Conservation (phyloP, 208 protist species). For the Crithidia sp. region DNA sequence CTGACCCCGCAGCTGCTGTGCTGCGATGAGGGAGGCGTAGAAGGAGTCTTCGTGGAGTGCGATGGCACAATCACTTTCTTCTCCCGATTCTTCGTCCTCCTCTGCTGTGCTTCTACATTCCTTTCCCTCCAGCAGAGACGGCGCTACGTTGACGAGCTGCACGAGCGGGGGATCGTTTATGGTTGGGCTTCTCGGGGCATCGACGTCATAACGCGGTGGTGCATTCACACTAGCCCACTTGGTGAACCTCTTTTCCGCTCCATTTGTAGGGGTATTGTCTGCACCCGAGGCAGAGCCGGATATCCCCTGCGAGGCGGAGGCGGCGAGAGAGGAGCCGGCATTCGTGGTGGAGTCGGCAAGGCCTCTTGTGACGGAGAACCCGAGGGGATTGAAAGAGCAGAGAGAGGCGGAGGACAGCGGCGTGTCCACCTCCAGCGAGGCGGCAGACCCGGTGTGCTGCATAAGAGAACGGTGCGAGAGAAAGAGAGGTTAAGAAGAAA, state of each 20-base stretch:
- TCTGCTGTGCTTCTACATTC: neutral
- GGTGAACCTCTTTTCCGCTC: no score
- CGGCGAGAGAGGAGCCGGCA: neutral
- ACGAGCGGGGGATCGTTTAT: neutral
- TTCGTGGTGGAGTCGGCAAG: neutral
- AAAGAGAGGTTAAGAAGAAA: no score
- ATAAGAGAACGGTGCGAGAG: no score
- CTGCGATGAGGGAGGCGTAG: constrained; percentile 15
- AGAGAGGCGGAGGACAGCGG: no score
- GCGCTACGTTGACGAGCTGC: neutral
- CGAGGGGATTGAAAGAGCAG: no score
- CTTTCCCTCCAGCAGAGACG: neutral
- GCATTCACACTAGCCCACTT: no score
- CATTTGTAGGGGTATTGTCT: neutral
- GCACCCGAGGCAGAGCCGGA: neutral
- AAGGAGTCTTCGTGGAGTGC: constrained; percentile 1
- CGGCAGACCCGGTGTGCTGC: no score
- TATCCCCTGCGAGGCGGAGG: neutral
- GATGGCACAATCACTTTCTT: neutral
- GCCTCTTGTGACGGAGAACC: no score
- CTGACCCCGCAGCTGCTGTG: constrained; percentile 5
- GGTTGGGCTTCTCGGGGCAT: neutral
- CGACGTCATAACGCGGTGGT: no score
- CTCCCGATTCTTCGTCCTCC: neutral
- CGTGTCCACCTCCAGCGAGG: no score